Base-by-base conservation (phyloP, 2,329 filamentous ascomycete genomes). In the Dothiorella sarmentorum region DNA sequence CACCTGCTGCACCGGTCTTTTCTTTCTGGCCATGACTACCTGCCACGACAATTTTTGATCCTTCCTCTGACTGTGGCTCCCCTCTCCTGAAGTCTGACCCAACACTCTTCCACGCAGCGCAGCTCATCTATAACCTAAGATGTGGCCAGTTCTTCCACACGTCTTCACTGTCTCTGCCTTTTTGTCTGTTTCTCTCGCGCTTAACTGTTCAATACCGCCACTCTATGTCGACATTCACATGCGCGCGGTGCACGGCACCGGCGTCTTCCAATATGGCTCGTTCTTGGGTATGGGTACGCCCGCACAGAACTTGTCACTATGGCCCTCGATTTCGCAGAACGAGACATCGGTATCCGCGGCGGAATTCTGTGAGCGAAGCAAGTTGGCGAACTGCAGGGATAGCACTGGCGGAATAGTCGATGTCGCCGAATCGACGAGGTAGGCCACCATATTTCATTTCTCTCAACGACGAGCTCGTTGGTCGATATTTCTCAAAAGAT, bases 161-260 rank as follows among this genome's bases (percentile, higher is more conserved):
- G 58, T 71, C 43, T 64, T 65, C 24, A 67, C 68, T 63, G 62
- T 68, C 62, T 68, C 71, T 61, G 66, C 71, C 67, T 70, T 74
- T 38, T 63, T 65, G 70, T 67, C 71, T 65, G 68, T 69, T 43
- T 68, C 67, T 58, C 59, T 66, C 63, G 72, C 72, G 15, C 70
- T 72, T 61, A 73, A 75, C 63, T 75, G 73, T 60, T 71, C 55
- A 6, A 69, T 65, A 55, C 63, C 67, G 29, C 74, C 74, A 0
- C 69, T 78, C 57, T 78, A 75, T 58, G 72, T 77, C 63, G 75
- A 77, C 45, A 76, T 78, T 35, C 75, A 77, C 56, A 72, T 71
- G 60, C 68, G 76, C 52, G 71, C 67, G 13, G 75, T 77, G n/a
- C 70, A 76, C 52, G 71, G 72, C 47, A 70, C 71, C 5, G 61